A percentile compares a stretch with the other conserved stretches of the same genome.
These are phyloP conservation scores for Pseudocercospora crystallina DNA, from an alignment of 2,329 filamentous ascomycete species.

Conservation along the genomic window DNA sequence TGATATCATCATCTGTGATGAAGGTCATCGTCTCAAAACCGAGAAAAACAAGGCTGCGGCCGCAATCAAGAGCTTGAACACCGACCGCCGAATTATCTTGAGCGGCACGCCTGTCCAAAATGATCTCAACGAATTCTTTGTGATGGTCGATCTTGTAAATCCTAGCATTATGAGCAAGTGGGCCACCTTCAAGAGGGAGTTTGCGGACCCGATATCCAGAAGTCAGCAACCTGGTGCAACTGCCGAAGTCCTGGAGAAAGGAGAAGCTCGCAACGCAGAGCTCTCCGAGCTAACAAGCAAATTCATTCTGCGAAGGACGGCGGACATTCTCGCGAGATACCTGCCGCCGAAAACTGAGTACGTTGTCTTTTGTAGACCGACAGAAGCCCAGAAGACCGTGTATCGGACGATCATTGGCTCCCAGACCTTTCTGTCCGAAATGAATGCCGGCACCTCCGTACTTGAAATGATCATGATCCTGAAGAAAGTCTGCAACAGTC, in stretches of 20 bases:
- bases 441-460: constrained; percentile 62
- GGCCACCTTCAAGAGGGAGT: constrained; percentile 62
- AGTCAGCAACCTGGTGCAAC: constrained; percentile 65
- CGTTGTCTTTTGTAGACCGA: constrained; percentile 65
- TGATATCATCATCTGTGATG: constrained; percentile 70
- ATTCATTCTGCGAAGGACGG: constrained; percentile 66
- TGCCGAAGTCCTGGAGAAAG: constrained; percentile 62
- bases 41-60: constrained; percentile 67
- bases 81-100: constrained; percentile 61
- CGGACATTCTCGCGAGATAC: constrained; percentile 65
- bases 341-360: constrained; percentile 68
- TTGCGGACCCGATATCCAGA: constrained; percentile 63
- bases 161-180: constrained; percentile 64
- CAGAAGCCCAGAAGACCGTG: constrained; percentile 58
- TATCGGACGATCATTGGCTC: constrained; percentile 66
- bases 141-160: constrained; percentile 68
- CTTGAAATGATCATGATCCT: constrained; percentile 70
- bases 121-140: constrained; percentile 66
- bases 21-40: constrained; percentile 67
- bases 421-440: constrained; percentile 60
- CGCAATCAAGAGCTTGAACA: constrained; percentile 64
- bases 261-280: constrained; percentile 61
- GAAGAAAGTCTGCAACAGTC: constrained; percentile 74
- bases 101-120: constrained; percentile 70
- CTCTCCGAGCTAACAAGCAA: constrained; percentile 59